Percentiles rank a stretch among this genome's conserved stretches.
Conservation (phyloP, 2,329 filamentous ascomycete genomes). For the Botrytis byssoidea region DNA sequence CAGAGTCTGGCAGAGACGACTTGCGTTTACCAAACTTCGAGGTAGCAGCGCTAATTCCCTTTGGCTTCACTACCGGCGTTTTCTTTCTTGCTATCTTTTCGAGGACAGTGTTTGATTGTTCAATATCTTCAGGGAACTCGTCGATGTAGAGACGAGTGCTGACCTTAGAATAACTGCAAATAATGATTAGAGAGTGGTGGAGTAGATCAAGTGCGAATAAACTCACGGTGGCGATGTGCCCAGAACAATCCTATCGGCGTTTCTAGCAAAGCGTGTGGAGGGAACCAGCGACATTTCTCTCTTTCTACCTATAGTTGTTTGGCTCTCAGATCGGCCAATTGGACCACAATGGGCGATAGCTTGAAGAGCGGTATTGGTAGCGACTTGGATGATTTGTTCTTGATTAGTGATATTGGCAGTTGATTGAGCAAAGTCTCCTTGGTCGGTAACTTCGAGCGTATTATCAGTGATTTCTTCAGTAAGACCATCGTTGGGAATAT, state of each 20-base stretch:
- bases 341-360: background rate
- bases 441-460: background rate
- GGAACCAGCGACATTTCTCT: background rate
- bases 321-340: constrained; percentile 3
- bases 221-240: background rate
- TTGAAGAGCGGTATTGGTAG: background rate
- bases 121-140: background rate
- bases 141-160: background rate
- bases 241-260: background rate
- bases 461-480: background rate
- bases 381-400: background rate
- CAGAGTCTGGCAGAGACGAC: background rate
- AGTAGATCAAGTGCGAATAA: background rate
- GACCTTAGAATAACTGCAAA: background rate
- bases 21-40: background rate
- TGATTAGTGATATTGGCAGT: too few species aligned
- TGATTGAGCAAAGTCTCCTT: background rate
- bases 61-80: background rate
- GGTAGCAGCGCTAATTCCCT: background rate
- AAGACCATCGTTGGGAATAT: background rate
- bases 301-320: background rate
- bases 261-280: background rate
- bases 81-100: background rate
- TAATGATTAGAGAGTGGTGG: background rate
- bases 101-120: background rate